phyloP scores from a whole-genome alignment of 23 red algal genomes.

The Pyropia haitanensis region DNA sequence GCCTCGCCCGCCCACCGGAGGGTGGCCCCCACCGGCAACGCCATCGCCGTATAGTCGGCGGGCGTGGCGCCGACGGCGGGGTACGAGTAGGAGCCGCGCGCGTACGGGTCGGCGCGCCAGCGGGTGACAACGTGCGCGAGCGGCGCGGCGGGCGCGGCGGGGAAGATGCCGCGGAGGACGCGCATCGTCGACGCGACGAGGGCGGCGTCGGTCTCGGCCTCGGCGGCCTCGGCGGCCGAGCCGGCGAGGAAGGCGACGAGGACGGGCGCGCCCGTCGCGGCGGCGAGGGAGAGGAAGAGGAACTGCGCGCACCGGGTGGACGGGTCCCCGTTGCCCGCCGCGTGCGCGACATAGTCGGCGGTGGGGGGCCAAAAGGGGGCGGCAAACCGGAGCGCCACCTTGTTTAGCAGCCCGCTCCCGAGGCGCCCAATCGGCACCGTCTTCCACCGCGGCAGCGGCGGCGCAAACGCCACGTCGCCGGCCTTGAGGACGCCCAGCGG shows the following conservation, averaged over 20 bases:
- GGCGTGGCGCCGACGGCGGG: slow-evolving; percentile 49
- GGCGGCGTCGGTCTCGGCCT: slow-evolving; percentile 29
- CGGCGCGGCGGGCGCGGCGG: slow-evolving; percentile 10
- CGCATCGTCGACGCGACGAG: slow-evolving; percentile 45
- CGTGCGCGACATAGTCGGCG: too few species aligned
- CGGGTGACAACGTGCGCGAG: slow-evolving; percentile 63
- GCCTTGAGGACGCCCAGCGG: slow-evolving; percentile 72
- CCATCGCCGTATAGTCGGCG: slow-evolving; percentile 52
- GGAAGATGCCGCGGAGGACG: slow-evolving; percentile 46
- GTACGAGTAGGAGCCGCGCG: slow-evolving; percentile 85
- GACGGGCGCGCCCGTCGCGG: slow-evolving; percentile 50
- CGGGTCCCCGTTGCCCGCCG: too few species aligned
- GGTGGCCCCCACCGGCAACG: slow-evolving; percentile 32
- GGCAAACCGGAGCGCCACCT: slow-evolving; percentile 75
- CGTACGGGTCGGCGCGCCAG: slow-evolving; percentile 56
- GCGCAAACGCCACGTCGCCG: slow-evolving; percentile 39
- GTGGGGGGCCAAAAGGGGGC: slow-evolving; percentile 51
- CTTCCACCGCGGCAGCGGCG: slow-evolving; percentile 69
- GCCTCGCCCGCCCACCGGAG: slow-evolving; percentile 82
- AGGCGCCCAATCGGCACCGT: slow-evolving; percentile 41
- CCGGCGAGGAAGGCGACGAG: slow-evolving; percentile 55
- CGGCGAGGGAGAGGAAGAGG: slow-evolving; percentile 58
- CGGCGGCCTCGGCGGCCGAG: slow-evolving; percentile 55
- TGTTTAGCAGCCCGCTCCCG: slow-evolving; percentile 85
- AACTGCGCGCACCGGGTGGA: neutral